phyloP scores from a whole-genome alignment of 352 stramenopile genomes.

The Aphanomyces stellatus region DNA sequence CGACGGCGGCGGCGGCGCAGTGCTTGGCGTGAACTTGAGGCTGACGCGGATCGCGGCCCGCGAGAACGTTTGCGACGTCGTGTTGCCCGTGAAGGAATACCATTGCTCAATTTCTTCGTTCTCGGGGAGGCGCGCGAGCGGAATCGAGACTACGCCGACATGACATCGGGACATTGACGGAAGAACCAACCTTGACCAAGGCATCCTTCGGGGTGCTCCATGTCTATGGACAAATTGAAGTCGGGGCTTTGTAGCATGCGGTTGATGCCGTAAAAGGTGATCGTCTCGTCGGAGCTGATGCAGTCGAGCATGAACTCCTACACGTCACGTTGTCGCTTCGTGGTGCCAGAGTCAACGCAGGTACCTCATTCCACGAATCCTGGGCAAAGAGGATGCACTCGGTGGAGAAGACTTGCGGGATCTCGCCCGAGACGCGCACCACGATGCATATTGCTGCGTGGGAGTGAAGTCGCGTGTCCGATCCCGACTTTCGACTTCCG shows the following conservation, averaged over 20 bases:
- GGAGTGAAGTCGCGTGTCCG: not conserved
- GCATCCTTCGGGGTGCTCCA: constrained; percentile 31
- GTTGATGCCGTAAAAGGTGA: constrained; percentile 64
- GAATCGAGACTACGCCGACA: constrained; percentile 36
- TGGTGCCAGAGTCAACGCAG: not conserved
- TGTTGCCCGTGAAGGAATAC: constrained; percentile 59
- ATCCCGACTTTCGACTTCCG: not conserved
- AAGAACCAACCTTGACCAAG: constrained; percentile 55
- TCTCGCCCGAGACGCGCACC: not conserved
- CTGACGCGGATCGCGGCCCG: constrained; percentile 61
- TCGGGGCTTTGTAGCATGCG: constrained; percentile 39
- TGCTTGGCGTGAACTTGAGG: constrained; percentile 40
- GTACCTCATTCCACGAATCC: constrained; percentile 16
- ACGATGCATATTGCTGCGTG: not conserved
- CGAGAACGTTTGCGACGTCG: constrained; percentile 32
- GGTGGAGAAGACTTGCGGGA: not conserved
- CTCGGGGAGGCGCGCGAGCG: constrained; percentile 51
- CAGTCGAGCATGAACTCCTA: constrained; percentile 69
- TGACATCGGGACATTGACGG: not conserved
- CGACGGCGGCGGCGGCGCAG: constrained; percentile 13
- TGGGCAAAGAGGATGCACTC: not conserved
- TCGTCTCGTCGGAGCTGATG: constrained; percentile 48
- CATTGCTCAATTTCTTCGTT: constrained; percentile 79
- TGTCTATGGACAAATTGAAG: constrained; percentile 31
- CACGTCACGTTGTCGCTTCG: not conserved